Base-by-base conservation (phyloP, 2,329 filamentous ascomycete species). In the Curvularia eragrostidis region DNA sequence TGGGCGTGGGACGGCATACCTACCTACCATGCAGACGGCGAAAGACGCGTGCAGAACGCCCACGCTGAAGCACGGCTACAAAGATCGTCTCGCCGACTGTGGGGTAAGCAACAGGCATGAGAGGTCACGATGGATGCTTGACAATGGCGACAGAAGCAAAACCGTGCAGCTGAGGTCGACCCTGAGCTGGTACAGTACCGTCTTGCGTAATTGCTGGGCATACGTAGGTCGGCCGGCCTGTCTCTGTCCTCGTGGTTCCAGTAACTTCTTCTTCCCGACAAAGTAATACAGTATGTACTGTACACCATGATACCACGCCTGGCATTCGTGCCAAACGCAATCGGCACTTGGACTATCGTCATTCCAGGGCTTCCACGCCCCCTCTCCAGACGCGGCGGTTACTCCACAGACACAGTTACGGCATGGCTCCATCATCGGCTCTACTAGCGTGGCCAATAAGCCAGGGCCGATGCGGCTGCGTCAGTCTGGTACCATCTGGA, bases 401-500 rank as follows among this genome's bases (percentile, higher is more conserved):
- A 51, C 46, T 43, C 38, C 34, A 36, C 34, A 18, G 15, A 36
- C 34, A 36, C 13, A 18, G 4, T 6, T 43, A 42, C 42, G 26
- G 42, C 42, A 61, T 63, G 46, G 62, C 30, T 56, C 46, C 62
- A 65, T 64, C 42, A 59, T 30, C 28, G 28, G 21, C 5, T 12
- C 7, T 24, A 48, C 46, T 51, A 42, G 52, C 15, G 34, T 36
- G 43, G 48, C 43, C 56, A 44, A 56, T 41, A 34, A 38, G 42
- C 42, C n/a, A 47, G 49, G 32, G 26, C 52, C 38, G 52, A 51
- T 56, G 48, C 55, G 62, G 58, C 56, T 52, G 63, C 57, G 54
- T 60, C 62, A 62, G 56, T 60, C 59, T 62, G 61, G 52, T 41
- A 38, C 50, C 54, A 48, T 54, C 30, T 57, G 41, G 39, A 55